phyloP scores from a whole-genome alignment of 75 land plant species.

The Ceratopteris richardii region DNA sequence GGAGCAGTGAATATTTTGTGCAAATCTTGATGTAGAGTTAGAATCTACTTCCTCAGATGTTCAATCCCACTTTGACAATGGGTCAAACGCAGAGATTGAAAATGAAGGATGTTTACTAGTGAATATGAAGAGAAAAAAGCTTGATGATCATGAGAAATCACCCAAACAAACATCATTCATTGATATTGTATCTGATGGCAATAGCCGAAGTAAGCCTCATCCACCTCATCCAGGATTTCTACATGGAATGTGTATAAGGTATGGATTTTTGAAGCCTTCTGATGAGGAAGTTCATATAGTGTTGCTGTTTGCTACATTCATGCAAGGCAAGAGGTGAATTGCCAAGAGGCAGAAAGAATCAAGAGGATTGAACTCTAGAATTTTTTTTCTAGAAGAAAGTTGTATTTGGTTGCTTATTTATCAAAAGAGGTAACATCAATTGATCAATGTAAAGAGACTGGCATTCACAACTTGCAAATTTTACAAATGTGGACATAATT shows the following conservation, averaged over 20 bases:
- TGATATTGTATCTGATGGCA: neutral
- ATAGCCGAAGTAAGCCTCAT: conserved; percentile 17
- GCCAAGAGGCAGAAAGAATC: conserved; percentile 47
- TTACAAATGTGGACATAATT: conserved; percentile 86
- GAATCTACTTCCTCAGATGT: too few species aligned
- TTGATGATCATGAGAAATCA: neutral
- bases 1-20: too few species aligned
- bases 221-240: conserved; percentile 70
- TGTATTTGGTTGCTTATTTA: conserved; percentile 39
- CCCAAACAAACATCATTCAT: neutral
- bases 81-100: too few species aligned
- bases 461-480: conserved; percentile 41
- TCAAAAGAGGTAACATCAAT: too few species aligned
- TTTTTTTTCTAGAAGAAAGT: conserved; percentile 40
- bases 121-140: neutral
- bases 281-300: conserved; percentile 36
- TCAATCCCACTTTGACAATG: too few species aligned
- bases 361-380: conserved; percentile 52
- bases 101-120: too few species aligned
- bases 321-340: conserved; percentile 60
- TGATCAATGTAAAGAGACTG: too few species aligned
- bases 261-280: conserved; percentile 43
- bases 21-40: too few species aligned
- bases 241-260: conserved; percentile 54
- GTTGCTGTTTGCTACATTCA: conserved; percentile 75